phyloP scores from a whole-genome alignment of 1,284 basidiomycete genomes.

The Heterobasidion parviporum region DNA sequence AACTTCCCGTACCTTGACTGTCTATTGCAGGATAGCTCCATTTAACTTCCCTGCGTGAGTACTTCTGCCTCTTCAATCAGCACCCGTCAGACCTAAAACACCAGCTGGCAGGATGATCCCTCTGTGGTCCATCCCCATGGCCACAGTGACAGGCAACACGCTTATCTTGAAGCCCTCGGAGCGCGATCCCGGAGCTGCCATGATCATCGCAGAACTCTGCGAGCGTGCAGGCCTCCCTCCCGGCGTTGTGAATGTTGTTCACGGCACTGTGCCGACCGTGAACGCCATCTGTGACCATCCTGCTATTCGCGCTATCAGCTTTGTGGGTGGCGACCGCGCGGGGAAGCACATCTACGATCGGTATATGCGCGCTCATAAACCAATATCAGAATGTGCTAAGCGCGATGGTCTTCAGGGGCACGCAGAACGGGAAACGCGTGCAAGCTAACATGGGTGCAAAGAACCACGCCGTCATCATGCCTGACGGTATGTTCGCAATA shows the following conservation, averaged over 20 bases:
- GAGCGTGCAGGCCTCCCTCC: constrained; percentile 75
- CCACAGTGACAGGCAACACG: constrained; percentile 89
- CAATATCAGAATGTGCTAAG: constrained; percentile 2
- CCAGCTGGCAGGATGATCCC: constrained; percentile 77
- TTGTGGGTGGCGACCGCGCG: constrained; percentile 94
- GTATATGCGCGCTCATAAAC: constrained; percentile 26
- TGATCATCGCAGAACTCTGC: constrained; percentile 95
- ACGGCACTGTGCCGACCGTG: constrained; percentile 85
- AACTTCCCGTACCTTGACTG: constrained; percentile 5
- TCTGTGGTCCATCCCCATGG: constrained; percentile 90
- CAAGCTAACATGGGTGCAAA: constrained; percentile 93
- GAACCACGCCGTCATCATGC: constrained; percentile 94
- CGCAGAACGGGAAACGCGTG: constrained; percentile 86
- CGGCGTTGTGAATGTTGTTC: constrained; percentile 84
- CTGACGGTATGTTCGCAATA: constrained; percentile 60
- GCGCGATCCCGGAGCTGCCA: constrained; percentile 92
- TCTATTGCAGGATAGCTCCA: constrained; percentile 64
- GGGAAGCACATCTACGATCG: constrained; percentile 92
- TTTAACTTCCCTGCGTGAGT: constrained; percentile 90
- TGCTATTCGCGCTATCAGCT: constrained; percentile 88
- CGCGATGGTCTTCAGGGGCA: constrained; percentile 42
- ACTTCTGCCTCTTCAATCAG: not conserved
- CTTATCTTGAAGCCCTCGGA: constrained; percentile 94
- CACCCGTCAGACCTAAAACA: not conserved
- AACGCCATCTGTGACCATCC: constrained; percentile 94